Conservation (phyloP, 2,329 filamentous ascomycete genomes). For the Fusarium xylarioides region DNA sequence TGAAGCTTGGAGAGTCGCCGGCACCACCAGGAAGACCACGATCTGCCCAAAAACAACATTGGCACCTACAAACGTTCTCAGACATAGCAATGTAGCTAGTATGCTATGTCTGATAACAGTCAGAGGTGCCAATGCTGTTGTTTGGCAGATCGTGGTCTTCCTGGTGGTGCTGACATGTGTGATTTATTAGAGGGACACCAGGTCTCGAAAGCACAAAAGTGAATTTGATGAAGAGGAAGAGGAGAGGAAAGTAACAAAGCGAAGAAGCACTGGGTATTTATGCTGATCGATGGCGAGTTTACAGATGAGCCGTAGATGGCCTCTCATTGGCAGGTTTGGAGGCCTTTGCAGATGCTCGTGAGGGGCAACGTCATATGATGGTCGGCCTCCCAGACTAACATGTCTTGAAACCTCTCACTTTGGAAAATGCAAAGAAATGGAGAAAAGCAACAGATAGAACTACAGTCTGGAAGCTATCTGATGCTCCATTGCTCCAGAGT, state of each 20-base stretch:
- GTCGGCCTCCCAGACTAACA: slow-evolving; percentile 10
- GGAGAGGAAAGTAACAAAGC: background rate
- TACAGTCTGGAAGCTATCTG: fast-evolving
- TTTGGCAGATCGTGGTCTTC: background rate
- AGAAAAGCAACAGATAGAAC: background rate
- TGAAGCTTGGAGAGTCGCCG: background rate
- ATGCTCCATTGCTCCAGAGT: fast-evolving
- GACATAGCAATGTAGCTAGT: background rate
- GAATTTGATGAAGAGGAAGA: background rate
- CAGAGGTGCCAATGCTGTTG: background rate
- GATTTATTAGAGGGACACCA: background rate
- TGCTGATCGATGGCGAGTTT: background rate
- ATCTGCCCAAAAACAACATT: background rate
- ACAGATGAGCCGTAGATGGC: background rate
- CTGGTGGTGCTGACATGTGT: background rate
- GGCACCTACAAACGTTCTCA: background rate
- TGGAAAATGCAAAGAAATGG: background rate
- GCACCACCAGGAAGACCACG: background rate
- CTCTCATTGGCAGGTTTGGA: slow-evolving; percentile 21
- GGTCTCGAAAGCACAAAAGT: background rate
- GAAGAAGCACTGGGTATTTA: background rate
- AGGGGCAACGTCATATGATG: slow-evolving; percentile 5
- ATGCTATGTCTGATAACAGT: background rate
- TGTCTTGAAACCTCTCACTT: background rate
- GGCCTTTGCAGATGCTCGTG: slow-evolving; percentile 8